Evolutionary conservation across 331 rosid species (phyloP), one percentile per base, ranked within the genome.

Genomic region (Rosa hybrid): DNA sequence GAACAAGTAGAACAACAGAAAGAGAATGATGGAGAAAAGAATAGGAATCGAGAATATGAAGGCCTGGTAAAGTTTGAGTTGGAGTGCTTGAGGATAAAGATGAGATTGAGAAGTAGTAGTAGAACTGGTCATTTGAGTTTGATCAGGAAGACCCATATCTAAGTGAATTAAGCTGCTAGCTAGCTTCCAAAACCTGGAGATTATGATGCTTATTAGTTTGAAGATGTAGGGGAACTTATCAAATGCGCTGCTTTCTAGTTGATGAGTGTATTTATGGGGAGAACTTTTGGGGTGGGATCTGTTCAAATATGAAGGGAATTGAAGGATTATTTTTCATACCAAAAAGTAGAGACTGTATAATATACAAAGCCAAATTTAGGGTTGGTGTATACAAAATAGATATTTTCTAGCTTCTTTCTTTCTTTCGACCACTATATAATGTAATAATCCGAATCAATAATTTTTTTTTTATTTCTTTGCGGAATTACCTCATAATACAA

Each of bases 31-130:
- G 62, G 98, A 91, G 57, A 95, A 93, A 48, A 95, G 97, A 72
- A 95, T 89, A 1, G 98, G 98, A 75, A 92, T 95, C 54, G 99
- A 95, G 87, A 95, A 95, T 74, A 94, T 94, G 92, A 95, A 95
- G 75, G 99, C 99, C 48, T 95, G 99, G 77, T 95, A 95, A 49
- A 95, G 94, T 80, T 93, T 93, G 2, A 95, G 89, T 83, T 95
- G 99, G 76, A 95, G 93, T 41, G 92, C 96, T 54, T 89, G 92
- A 42, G 98, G 92, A 83, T 92, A 91, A 56, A 91, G 88, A 77
- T 87, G 94, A 71, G 94, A 78, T 68, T 39, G 72, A 68, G 72
- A 17, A 68, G 16, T 8, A 79, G 92, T 75, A 18, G 62, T 2
- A 34, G 71, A 65, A 65, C 46, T 34, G 74, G 88, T 77, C 23